Evolutionary conservation across 768 basidiomycete genomes (phyloP).

Genomic region (Amanita pallidorosea): DNA sequence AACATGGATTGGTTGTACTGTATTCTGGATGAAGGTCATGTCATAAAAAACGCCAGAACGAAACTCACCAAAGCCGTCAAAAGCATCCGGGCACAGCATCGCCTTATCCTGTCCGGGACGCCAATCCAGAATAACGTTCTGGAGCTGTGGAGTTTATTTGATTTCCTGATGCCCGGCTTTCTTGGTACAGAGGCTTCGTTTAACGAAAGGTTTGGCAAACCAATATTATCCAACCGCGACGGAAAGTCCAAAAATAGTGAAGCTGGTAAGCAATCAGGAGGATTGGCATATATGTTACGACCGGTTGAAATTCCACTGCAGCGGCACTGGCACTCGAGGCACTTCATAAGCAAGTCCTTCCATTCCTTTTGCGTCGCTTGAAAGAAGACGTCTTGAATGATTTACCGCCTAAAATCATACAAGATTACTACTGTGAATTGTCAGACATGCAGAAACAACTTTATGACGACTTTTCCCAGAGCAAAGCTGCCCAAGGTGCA

Average conservation of each 20-base stretch:
- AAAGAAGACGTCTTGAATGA: conserved; percentile 97
- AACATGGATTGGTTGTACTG: conserved; percentile 86
- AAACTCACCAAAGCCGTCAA: conserved; percentile 97
- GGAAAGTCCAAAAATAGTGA: conserved; percentile 92
- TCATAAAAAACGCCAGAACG: conserved; percentile 98
- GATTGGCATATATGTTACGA: not conserved
- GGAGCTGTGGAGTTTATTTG: conserved; percentile 97
- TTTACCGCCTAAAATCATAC: conserved; percentile 97
- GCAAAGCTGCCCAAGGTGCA: conserved; percentile 63
- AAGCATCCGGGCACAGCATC: conserved; percentile 79
- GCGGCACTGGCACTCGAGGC: conserved; percentile 93
- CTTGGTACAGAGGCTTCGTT: conserved; percentile 92
- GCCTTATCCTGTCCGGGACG: conserved; percentile 91
- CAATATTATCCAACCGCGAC: conserved; percentile 89
- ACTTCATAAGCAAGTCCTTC: conserved; percentile 97
- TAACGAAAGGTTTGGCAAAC: conserved; percentile 93
- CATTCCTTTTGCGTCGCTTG: conserved; percentile 89
- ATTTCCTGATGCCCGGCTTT: conserved; percentile 99
- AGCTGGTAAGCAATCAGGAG: conserved; percentile 53
- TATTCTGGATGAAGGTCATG: conserved; percentile 95
- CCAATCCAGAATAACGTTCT: conserved; percentile 99
- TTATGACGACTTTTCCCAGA: conserved; percentile 88
- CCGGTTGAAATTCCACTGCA: conserved; percentile 18
- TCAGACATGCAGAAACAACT: conserved; percentile 89
- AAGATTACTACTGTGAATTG: conserved; percentile 97